A percentile compares a stretch with the other conserved stretches of the same genome.
These are phyloP conservation scores for Paramecium biaurelia DNA, from an alignment of 73 alveolate genomes.

Conservation along the genomic window DNA sequence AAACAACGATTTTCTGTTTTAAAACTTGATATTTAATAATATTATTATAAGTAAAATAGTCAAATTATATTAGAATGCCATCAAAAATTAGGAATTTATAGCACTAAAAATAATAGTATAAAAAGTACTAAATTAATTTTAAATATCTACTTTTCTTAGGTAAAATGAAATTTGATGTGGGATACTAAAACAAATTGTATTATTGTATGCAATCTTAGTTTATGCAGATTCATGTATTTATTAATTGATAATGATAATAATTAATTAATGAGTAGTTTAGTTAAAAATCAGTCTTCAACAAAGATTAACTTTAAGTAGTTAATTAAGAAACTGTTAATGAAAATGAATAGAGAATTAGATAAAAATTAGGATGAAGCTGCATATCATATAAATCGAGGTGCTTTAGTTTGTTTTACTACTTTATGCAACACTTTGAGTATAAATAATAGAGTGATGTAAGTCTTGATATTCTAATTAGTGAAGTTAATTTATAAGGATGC, in stretches of 20 bases:
- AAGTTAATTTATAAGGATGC: constrained; percentile 5
- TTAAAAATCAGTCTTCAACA: neutral
- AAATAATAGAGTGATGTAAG: constrained; percentile 3
- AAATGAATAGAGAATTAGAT: neutral
- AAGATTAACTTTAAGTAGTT: neutral
- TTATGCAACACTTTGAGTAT: neutral
- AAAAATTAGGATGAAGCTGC: neutral
- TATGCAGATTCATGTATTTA: neutral
- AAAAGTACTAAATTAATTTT: neutral
- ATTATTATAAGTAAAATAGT: neutral
- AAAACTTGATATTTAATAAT: neutral
- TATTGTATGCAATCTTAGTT: neutral
- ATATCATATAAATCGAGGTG: constrained; percentile 16
- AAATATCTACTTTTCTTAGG: neutral
- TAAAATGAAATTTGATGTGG: neutral
- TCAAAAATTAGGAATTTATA: neutral
- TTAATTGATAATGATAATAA: neutral
- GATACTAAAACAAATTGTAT: neutral
- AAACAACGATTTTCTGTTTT: neutral
- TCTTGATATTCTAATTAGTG: neutral
- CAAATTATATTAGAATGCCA: no score
- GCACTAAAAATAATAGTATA: neutral
- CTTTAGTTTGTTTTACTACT: neutral
- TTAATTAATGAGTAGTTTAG: neutral
- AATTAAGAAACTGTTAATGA: neutral